Base-by-base conservation (phyloP, 2,329 filamentous ascomycete species). In the Alternaria solani region DNA sequence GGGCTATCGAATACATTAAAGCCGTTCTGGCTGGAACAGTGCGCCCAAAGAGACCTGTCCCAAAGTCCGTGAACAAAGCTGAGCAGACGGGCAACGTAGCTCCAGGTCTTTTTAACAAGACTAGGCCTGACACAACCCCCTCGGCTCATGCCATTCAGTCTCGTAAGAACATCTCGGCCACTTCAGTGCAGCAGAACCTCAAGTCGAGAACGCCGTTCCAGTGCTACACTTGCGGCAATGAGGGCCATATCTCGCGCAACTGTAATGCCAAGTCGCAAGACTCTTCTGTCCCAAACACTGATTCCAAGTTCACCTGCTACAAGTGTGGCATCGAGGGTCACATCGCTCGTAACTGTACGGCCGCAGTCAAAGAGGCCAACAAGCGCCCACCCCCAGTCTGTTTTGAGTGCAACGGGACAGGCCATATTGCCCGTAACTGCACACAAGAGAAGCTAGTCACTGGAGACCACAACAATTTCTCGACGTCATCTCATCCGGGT, bases 351-450 rank as follows among this genome's bases (percentile, higher is more conserved):
- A 41, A 52, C 6, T 52, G 49, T 34, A 42, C 49, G n/a, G 38
- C 9, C 25, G 9, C 34, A 7, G 49, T 41, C 49, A 18, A 42
- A 28, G 26, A 52, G n/a, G 28, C 44, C 18, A 48, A 11, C 18
- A 18, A 48, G 28, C 44, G 44, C 5, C 44, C 18, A 5, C 12
- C 1, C 5, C 44, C 44, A 14, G 7, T 48, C 28, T 56, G 58
- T 57, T 55, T n/a, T 55, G 43, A 38, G 28, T 66, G 63, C 53
- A 7, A 38, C 5, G 34, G 48, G 9, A 12, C 8, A 2, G 58
- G 58, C 5, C 64, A 66, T 39, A 30, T 53, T 6, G 44, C 58
- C 7, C 55, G 51, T 18, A 34, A 62, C n/a, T 66, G 63, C 30
- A 38, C 20, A 20, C 34, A 49, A 6, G 46, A 20, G 34, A 46